Percentiles rank a stretch among this genome's conserved stretches.
Conservation (phyloP, 805 yeast genomes). For the Wickerhamomyces bisporus region DNA sequence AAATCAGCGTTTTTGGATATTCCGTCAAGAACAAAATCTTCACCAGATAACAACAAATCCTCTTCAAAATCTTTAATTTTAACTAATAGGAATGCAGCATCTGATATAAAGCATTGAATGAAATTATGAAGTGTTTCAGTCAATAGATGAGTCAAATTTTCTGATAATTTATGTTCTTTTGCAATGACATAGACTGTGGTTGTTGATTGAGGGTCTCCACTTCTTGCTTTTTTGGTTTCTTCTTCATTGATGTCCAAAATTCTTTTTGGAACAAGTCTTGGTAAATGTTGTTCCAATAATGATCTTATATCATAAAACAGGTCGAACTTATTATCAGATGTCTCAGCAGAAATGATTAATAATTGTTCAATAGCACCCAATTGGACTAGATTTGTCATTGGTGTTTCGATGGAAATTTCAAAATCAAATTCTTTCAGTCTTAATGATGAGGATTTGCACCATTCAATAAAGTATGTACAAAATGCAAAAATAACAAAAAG, state of each 20-base stretch:
- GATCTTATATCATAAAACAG: conserved; percentile 62
- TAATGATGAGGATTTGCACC: conserved; percentile 52
- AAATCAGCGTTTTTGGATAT: conserved; percentile 74
- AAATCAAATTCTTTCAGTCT: conserved; percentile 48
- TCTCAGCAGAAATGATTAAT: conserved; percentile 55
- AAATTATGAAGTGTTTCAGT: conserved; percentile 43
- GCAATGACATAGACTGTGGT: conserved; percentile 17
- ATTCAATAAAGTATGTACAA: conserved; percentile 52
- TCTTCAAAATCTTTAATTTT: conserved; percentile 70
- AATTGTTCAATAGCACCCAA: conserved; percentile 70
- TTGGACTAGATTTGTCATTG: conserved; percentile 53
- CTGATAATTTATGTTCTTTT: conserved; percentile 18
- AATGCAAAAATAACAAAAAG: conserved; percentile 47
- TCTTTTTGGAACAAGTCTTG: conserved; percentile 48
- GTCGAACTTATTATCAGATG: conserved; percentile 39
- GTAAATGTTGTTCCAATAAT: conserved; percentile 60
- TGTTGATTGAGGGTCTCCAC: conserved; percentile 15
- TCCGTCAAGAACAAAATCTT: conserved; percentile 52
- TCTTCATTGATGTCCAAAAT: conserved; percentile 45
- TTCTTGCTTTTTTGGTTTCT: conserved; percentile 32
- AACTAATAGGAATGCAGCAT: conserved; percentile 62
- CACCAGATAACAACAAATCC: conserved; percentile 58
- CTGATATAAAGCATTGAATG: conserved; percentile 50
- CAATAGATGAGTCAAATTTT: conserved; percentile 24
- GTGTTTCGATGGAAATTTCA: conserved; percentile 48